phyloP scores from a whole-genome alignment of 805 yeast genomes.

The Yarrowia bubula region DNA sequence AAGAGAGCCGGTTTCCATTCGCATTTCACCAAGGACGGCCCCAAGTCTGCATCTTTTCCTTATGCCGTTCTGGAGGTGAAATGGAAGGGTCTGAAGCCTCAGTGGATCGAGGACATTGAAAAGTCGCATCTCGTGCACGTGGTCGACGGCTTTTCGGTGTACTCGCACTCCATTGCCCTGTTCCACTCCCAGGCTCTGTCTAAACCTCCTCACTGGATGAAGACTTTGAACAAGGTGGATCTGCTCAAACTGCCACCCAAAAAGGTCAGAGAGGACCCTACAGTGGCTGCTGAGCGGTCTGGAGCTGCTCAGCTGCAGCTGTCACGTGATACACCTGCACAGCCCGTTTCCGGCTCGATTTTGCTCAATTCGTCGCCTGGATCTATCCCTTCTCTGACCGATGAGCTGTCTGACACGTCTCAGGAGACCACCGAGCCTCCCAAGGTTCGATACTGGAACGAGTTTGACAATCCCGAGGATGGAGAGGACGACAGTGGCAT shows the following conservation, averaged over 20 bases:
- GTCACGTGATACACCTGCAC: neutral
- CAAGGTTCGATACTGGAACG: slow-evolving; percentile 58
- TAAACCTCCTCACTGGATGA: slow-evolving; percentile 45
- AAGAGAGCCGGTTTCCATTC: slow-evolving; percentile 4
- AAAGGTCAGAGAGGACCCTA: neutral
- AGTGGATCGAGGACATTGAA: slow-evolving; percentile 43
- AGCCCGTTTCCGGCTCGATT: neutral
- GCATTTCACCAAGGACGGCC: slow-evolving; percentile 9
- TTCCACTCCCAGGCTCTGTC: slow-evolving; percentile 39
- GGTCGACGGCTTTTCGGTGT: slow-evolving; percentile 45
- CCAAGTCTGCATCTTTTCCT: slow-evolving; percentile 42
- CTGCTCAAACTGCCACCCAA: slow-evolving; percentile 42
- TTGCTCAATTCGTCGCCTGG: slow-evolving; percentile 17
- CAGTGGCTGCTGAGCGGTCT: neutral
- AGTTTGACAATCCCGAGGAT: slow-evolving; percentile 62
- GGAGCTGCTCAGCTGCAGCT: neutral
- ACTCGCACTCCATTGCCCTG: slow-evolving; percentile 40
- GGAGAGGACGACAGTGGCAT: slow-evolving; percentile 42
- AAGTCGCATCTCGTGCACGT: slow-evolving; percentile 50
- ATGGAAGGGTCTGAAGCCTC: slow-evolving; percentile 45
- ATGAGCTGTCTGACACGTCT: slow-evolving; percentile 10
- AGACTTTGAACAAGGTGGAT: slow-evolving; percentile 40
- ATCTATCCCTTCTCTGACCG: slow-evolving; percentile 6
- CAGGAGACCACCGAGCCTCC: slow-evolving; percentile 27
- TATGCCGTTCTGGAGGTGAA: slow-evolving; percentile 51